Base-by-base conservation (phyloP, 2,329 filamentous ascomycete genomes). In the Aspergillus hiratsukae region DNA sequence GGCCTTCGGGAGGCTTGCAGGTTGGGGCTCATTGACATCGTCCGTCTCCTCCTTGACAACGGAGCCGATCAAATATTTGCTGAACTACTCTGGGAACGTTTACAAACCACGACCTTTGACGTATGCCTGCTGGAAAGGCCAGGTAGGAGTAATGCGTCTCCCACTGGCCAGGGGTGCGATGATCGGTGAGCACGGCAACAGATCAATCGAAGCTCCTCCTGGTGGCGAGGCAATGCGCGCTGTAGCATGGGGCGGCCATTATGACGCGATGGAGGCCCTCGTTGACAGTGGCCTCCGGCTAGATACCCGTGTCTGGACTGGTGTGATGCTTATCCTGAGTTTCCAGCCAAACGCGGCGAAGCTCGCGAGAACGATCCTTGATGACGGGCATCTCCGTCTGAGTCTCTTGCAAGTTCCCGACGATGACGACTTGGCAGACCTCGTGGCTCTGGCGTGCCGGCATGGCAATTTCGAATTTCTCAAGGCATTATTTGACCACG, bases 41-140 rank as follows among this genome's bases (percentile, higher is more conserved):
- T 52, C 21, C 27, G 29, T 17, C 51, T 40, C 21, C 29, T 52
- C n/a, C 51, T 52, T 29, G 51, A 52, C 37, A 52, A 52, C 25
- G 51, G 25, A 45, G 51, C 37, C 51, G 27, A 52, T 21, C 17
- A 48, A 52, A 35, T 40, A 45, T 21, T 10, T 1, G n/a, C 17
- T 25, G 17, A 6, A 27, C 41, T 17, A 29, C 25, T 21, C 9
- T n/a, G 25, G 27, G n/a, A 21, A 17, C 6, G 3, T 11, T 25
- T 3, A 14, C 8, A 40, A 48, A 29, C 35, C 40, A 21, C 40
- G 17, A 10, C 40, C 14, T 45, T 27, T 52, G 41, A 17, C 25
- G 23, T 41, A 52, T 17, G 51, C 51, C 43, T 27, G 25, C 23
- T 52, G 41, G 51, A 52, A 40, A 43, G 51, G 41, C 23, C 51